phyloP scores from a whole-genome alignment of 345 rosid genomes.

The Eucalyptus sp. region DNA sequence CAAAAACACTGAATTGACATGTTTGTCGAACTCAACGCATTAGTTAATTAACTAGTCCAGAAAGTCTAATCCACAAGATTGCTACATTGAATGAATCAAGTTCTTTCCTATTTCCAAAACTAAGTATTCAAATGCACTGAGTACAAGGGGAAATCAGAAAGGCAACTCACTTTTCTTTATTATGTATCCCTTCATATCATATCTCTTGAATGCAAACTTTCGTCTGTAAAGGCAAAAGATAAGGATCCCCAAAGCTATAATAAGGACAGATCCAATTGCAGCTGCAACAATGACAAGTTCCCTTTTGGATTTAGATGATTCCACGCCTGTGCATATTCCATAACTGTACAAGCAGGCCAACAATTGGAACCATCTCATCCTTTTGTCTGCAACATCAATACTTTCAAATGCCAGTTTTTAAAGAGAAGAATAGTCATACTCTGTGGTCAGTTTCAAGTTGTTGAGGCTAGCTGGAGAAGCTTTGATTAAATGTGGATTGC shows the following conservation, averaged over 20 bases:
- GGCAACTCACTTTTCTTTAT: constrained; percentile 36
- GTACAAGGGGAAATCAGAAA: background rate
- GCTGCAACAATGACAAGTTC: constrained; percentile 21
- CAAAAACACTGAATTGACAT: background rate
- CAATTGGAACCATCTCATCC: background rate
- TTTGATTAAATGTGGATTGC: constrained; percentile 27
- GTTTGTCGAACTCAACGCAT: background rate
- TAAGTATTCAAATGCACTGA: background rate
- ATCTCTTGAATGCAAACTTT: constrained; percentile 2
- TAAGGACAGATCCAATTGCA: constrained; percentile 18
- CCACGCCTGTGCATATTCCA: constrained; percentile 12
- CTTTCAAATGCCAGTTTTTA: background rate
- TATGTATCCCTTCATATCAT: constrained; percentile 6
- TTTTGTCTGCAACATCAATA: background rate
- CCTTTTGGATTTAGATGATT: background rate
- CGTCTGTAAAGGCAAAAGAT: constrained; percentile 6
- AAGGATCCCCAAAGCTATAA: background rate
- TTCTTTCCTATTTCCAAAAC: background rate
- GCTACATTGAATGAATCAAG: background rate
- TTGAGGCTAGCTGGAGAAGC: constrained; percentile 10
- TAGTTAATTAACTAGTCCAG: background rate
- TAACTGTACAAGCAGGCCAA: constrained; percentile 14
- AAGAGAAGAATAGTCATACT: constrained; percentile 18
- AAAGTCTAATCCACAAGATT: background rate
- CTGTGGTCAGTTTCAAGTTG: constrained; percentile 17